Base-by-base conservation (phyloP, 495 filamentous ascomycete genomes). In the Halenospora varia region DNA sequence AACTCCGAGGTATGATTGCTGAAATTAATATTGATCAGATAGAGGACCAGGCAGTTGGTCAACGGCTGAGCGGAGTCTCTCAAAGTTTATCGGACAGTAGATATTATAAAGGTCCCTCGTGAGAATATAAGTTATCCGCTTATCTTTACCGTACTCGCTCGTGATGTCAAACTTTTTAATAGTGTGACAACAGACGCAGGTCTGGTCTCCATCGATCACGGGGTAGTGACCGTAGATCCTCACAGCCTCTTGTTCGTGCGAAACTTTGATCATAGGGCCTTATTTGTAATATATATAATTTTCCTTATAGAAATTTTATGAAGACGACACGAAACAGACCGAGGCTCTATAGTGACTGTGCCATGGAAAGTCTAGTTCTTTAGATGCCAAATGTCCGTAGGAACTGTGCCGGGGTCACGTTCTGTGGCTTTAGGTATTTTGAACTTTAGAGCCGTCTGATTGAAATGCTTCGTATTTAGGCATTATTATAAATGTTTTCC, bases 51-150 rank as follows among this genome's bases (percentile, higher is more conserved):
- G 72, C 53, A 77, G 54, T 22, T 74, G 51, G 56, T 73, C 63
- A 48, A 77, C 69, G 59, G 65, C 73, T 11, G 71, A 75, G 57
- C 70, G 70, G 59, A 76, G 68, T 25, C 61, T 70, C 47, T 75
- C 58, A 25, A 73, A 67, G 46, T 77, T 71, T 24, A 51, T 58
- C 11, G 69, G 75, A 74, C 70, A 69, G 64, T 66, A 75, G 25
- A 52, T 60, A 51, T 77, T 66, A 64, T 74, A 78, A 39, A 78
- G 45, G 48, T 71, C 75, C 57, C 67, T 76, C 6, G 56, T 68
- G 50, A 73, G 73, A 23, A 56, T 63, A 59, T 71, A 73, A 42
- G 69, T 59, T n/a, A 58, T 68, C 66, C 63, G 75, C 48, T 70
- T 77, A 4, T 73, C 65, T 25, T 65, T 67, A n/a, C 70, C 66